Evolutionary conservation across 106 monocot species (phyloP).

Genomic region (Triglochin maritima): DNA sequence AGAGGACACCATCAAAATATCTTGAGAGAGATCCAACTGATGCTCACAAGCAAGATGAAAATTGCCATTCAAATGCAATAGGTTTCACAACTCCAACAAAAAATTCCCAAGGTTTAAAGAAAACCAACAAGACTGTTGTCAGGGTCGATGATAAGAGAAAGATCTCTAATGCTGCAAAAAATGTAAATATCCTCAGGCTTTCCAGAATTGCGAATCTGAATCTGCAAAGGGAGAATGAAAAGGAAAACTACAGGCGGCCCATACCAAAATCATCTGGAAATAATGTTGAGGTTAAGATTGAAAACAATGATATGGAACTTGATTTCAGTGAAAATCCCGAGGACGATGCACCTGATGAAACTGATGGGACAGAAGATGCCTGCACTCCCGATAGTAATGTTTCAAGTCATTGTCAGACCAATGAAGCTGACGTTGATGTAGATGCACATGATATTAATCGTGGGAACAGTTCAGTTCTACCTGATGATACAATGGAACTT

Average conservation of each 20-base stretch:
- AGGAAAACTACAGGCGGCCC: conserved; percentile 79
- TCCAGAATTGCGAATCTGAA: conserved; percentile 87
- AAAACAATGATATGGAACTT: conserved; percentile 97
- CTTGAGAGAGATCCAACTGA: conserved; percentile 27
- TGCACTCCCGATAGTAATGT: conserved; percentile 21
- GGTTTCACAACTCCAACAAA: conserved; percentile 41
- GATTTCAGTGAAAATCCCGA: conserved; percentile 93
- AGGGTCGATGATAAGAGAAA: conserved; percentile 36
- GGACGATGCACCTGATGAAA: conserved; percentile 70
- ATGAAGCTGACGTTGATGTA: conserved; percentile 18
- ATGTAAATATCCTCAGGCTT: conserved; percentile 68
- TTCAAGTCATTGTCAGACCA: conserved; percentile 16
- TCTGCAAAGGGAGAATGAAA: conserved; percentile 77
- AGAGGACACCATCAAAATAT: conserved; percentile 43
- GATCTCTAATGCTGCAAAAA: conserved; percentile 24
- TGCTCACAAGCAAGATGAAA: conserved; percentile 43
- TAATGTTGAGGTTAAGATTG: conserved; percentile 77
- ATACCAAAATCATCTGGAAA: conserved; percentile 50
- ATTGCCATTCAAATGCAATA: conserved; percentile 21
- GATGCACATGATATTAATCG: conserved; percentile 19
- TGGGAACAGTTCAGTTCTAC: conserved; percentile 14
- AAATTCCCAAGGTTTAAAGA: conserved; percentile 31
- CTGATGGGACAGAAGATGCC: conserved; percentile 39
- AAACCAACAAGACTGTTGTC: conserved; percentile 33
- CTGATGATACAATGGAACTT: conserved; percentile 25